Base-by-base conservation (phyloP, 2,329 filamentous ascomycete genomes). In the Aspergillus hiratsukae region DNA sequence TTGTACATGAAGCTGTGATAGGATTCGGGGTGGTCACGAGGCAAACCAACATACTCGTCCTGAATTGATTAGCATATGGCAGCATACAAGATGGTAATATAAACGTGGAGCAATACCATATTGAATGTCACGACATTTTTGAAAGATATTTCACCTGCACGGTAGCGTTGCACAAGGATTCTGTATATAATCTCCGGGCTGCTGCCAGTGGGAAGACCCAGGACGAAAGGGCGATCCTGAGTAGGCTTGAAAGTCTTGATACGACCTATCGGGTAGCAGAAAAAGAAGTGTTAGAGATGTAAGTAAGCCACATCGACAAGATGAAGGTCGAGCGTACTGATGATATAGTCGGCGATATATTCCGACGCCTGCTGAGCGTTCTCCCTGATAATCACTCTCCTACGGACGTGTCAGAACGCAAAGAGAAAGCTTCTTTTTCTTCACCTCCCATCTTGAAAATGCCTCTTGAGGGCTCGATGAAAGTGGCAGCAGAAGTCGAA, bases 1-100 rank as follows among this genome's bases (percentile, higher is more conserved):
- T 89, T 90, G 83, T 91, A 95, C 90, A 95, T 94, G 79, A 94
- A 95, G 62, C 87, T 89, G 78, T 95, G 90, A 76, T 95, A 95
- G 67, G 87, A 91, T 72, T 94, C 87, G 11, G 89, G 86, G 71
- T 95, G 89, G 66, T 92, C 89, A 67, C 89, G 85, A 35, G 90
- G 87, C 60, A 95, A 83, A 56, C 88, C 89, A 63, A 94, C 89
- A 68, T 95, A 95, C 76, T 95, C 90, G 75, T 95, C 90, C 86
- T 88, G 63, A 37, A 6, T 21, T 11, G 10, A 23, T 68, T 14
- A 69, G 61, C 45, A 52, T 25, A 25, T 9, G 8, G n/a, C 48
- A 14, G n/a, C 4, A 40, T 17, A 31, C 35, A 25, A 31, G 25
- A 25, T 46, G 17, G 29, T 21, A 21, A 19, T 7, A 25, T 45